These are phyloP conservation scores for Avicennia marina DNA, from an alignment of 257 asterid genomes.

Conservation along the genomic window DNA sequence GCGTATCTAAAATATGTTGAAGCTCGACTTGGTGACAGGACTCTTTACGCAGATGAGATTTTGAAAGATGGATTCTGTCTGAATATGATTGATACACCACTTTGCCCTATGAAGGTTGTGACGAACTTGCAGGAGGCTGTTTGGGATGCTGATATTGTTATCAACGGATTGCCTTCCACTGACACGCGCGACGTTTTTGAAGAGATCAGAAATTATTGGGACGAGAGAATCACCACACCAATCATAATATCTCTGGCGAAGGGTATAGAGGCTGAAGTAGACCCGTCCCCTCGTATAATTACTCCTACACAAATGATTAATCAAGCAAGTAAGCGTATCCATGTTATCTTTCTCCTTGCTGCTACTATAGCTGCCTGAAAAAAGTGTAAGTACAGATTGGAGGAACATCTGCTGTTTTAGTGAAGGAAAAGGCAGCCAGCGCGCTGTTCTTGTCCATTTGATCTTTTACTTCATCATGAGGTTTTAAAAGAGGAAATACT, in stretches of 20 bases:
- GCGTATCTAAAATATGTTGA: conserved; percentile 91
- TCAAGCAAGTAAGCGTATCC: conserved; percentile 71
- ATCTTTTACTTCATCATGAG: no score
- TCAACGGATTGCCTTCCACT: conserved; percentile 90
- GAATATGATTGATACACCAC: conserved; percentile 95
- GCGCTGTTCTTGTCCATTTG: no score
- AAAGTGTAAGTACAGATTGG: no score
- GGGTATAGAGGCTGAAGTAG: conserved; percentile 91
- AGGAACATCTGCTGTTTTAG: no score
- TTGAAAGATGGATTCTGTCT: conserved; percentile 87
- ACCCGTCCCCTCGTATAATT: conserved; percentile 76
- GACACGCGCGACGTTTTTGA: conserved; percentile 72
- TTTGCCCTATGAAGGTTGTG: conserved; percentile 91
- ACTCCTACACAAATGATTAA: conserved; percentile 94
- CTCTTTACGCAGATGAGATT: conserved; percentile 88
- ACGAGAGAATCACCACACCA: conserved; percentile 63
- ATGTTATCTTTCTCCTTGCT: no score
- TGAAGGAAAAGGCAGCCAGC: no score
- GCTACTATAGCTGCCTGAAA: no score
- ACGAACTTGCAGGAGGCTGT: conserved; percentile 96
- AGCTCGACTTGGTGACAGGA: conserved; percentile 80
- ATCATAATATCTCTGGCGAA: conserved; percentile 76
- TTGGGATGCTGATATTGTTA: conserved; percentile 95
- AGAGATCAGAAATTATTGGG: conserved; percentile 84
- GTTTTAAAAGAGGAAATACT: no score